Conservation (phyloP, 139 green algal genomes). For the Coelastrella sp. region DNA sequence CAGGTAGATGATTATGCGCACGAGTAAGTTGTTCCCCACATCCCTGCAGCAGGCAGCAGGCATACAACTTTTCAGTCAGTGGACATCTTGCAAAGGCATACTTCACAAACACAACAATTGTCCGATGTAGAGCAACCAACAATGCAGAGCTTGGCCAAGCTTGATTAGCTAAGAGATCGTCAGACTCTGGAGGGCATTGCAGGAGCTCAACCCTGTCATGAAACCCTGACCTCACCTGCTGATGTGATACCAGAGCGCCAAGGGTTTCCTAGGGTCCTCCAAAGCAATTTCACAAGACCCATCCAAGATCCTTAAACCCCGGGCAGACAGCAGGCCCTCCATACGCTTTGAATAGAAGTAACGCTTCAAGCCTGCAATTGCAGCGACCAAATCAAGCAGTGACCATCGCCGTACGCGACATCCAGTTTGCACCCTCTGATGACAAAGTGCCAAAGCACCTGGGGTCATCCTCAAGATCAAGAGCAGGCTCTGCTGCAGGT, state of each 20-base stretch:
- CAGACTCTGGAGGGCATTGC: background rate
- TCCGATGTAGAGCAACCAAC: background rate
- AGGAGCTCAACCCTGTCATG: background rate
- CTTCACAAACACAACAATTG: background rate
- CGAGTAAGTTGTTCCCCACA: conserved; percentile 9
- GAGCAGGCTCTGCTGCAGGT: no score
- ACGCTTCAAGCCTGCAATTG: conserved; percentile 76
- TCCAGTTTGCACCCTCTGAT: no score
- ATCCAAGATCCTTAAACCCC: conserved; percentile 81
- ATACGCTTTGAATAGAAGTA: conserved; percentile 82
- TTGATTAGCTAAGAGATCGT: no score
- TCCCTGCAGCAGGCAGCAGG: background rate
- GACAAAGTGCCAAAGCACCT: no score
- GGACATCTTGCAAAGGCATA: background rate
- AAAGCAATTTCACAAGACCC: conserved; percentile 70
- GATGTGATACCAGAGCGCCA: conserved; percentile 59
- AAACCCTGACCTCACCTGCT: background rate
- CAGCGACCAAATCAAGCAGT: background rate
- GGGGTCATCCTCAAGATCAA: no score
- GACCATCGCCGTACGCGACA: background rate
- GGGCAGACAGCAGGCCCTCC: conserved; percentile 63
- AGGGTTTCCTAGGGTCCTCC: conserved; percentile 51
- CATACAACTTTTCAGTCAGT: background rate
- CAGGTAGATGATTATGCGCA: conserved; percentile 7
- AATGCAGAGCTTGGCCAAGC: background rate